Evolutionary conservation across 2,329 filamentous ascomycete genomes (phyloP).

Genomic region (Pseudogymnoascus sp.): DNA sequence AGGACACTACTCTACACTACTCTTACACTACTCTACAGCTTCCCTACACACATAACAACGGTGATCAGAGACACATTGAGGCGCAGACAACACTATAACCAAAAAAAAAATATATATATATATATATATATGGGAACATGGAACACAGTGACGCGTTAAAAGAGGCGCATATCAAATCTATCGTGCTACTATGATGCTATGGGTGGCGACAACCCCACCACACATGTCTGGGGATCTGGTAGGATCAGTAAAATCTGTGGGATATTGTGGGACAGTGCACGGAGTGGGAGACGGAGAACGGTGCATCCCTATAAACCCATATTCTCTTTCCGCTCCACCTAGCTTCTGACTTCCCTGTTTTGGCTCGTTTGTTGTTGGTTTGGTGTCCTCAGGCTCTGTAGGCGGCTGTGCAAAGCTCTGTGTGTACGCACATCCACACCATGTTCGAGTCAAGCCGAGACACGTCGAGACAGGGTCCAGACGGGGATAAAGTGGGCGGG

Average conservation of each 20-base stretch:
- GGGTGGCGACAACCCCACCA: neutral
- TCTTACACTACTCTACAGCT: neutral
- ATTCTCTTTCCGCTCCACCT: neutral
- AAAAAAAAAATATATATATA: too few relatives aligned
- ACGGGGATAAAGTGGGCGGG: neutral
- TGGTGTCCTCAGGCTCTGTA: neutral
- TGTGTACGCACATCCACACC: neutral
- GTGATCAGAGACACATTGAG: neutral
- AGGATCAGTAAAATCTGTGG: neutral
- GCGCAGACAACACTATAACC: neutral
- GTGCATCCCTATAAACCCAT: neutral
- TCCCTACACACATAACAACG: neutral
- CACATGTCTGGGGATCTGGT: neutral
- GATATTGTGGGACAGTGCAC: neutral
- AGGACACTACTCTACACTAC: neutral
- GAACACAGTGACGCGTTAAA: conserved; percentile 4
- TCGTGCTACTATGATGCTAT: neutral
- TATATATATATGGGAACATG: conserved; percentile 1
- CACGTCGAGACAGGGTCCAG: neutral
- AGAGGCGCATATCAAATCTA: neutral
- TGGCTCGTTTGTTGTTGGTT: neutral
- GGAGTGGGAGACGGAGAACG: neutral
- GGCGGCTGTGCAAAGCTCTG: neutral
- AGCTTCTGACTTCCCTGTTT: neutral
- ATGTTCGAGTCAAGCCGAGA: conserved; percentile 5